Evolutionary conservation across 192 early-diverging fungal species (phyloP).

Genomic region (Phlyctochytrium arcticum): DNA sequence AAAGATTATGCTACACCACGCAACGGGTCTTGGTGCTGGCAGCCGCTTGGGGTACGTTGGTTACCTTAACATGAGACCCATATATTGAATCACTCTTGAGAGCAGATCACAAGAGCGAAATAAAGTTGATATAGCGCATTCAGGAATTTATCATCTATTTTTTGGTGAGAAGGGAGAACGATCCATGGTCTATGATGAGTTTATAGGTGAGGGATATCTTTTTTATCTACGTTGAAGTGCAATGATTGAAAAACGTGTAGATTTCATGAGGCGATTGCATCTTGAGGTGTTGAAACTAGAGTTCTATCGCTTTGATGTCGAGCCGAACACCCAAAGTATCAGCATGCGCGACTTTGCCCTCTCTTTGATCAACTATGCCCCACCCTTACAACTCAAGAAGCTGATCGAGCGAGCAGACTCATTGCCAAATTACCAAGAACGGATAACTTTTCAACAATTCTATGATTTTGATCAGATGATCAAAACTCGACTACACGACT

Average conservation of each 20-base stretch:
- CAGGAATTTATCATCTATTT: conserved; percentile 26
- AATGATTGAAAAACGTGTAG: no score
- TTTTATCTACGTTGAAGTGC: neutral
- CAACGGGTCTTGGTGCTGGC: conserved; percentile 3
- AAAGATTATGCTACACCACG: conserved; percentile 30
- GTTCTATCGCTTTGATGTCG: conserved; percentile 33
- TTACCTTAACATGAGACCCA: neutral
- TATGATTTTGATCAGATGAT: conserved; percentile 32
- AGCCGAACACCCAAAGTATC: conserved; percentile 17
- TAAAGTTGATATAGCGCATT: conserved; percentile 12
- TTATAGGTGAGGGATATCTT: conserved; percentile 13
- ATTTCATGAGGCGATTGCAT: conserved; percentile 32
- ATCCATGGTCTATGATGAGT: conserved; percentile 28
- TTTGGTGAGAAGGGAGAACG: conserved; percentile 33
- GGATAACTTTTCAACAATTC: conserved; percentile 31
- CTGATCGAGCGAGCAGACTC: neutral
- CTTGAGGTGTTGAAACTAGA: conserved; percentile 36
- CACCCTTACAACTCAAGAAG: neutral
- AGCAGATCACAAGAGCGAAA: neutral
- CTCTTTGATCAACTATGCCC: conserved; percentile 25
- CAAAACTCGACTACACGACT: conserved; percentile 27
- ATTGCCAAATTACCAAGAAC: conserved; percentile 18
- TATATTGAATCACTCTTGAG: neutral
- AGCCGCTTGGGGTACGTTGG: conserved; percentile 9
- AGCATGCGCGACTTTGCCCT: conserved; percentile 27